Base-by-base conservation (phyloP, 768 basidiomycete genomes). In the Rhodotorula toruloides region DNA sequence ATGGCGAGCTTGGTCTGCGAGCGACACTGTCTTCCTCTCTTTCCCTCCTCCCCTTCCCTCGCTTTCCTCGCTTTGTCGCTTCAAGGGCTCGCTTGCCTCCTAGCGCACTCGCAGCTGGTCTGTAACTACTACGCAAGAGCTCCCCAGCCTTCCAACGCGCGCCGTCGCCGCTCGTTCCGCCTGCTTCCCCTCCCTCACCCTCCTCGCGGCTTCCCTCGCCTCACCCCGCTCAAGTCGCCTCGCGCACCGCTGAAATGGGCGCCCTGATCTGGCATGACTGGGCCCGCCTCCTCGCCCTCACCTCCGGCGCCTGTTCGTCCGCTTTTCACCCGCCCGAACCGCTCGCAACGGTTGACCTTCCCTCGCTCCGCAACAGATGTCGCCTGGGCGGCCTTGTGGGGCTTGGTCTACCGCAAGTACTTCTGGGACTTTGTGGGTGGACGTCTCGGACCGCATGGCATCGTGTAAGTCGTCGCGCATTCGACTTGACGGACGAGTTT, bases 341-440 rank as follows among this genome's bases (percentile, higher is more conserved):
- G 25, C 27, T 11, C 16, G 37, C 37, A 25, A 47, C 34, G 3
- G 14, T 31, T 31, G 25, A 42, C 46, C 43, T 62, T 48, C 36
- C 34, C 60, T 48, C 68, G 59, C 48, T 63, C 52, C 70, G 43
- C 44, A n/a, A 9, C 67, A 90, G 89, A 89, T 76, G 83, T 85
- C 63, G 79, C 90, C 17, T 90, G 89, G 90, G 86, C 88, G 21
- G 81, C 83, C 39, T 86, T 88, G 79, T 93, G 84, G 79, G 91
- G 85, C 25, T 77, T 92, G 21, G 80, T 87, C 73, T 91, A 85
- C 79, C 88, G 90, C 78, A 94, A 94, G 80, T 94, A 90, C 83
- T 92, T 94, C 80, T 94, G 89, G 88, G 92, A 94, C 80, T 90
- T 94, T 76, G 79, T 91, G n/a, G 86, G 85, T 65, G 91, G 88